Evolutionary conservation across 1,284 basidiomycete genomes (phyloP).

Genomic region (Trichosporon sp.): DNA sequence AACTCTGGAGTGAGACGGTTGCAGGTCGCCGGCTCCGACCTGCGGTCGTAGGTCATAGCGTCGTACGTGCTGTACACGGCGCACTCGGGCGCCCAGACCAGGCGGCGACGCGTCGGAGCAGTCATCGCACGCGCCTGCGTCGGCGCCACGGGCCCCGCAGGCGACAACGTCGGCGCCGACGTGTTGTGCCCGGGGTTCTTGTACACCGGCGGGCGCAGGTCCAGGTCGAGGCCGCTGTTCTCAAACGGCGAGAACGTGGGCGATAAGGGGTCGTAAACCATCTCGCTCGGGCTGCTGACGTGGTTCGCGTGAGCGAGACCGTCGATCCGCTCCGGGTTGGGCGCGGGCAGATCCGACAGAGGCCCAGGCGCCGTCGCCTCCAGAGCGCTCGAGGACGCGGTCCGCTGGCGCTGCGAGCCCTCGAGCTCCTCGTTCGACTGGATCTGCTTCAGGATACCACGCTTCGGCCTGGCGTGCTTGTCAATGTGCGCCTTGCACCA

Average conservation of each 20-base stretch:
- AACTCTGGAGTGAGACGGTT: constrained; percentile 89
- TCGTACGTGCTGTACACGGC: constrained; percentile 96
- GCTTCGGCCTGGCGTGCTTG: constrained; percentile 63
- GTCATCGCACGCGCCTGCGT: constrained; percentile 32
- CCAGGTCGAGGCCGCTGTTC: constrained; percentile 21
- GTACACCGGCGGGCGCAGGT: constrained; percentile 22
- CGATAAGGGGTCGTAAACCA: constrained; percentile 51
- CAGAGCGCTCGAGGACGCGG: not conserved
- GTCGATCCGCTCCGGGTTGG: constrained; percentile 78
- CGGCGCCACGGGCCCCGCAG: constrained; percentile 50
- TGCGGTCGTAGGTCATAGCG: constrained; percentile 80
- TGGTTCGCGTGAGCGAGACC: constrained; percentile 64
- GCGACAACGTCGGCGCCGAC: constrained; percentile 77
- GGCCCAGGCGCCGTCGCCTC: constrained; percentile 52
- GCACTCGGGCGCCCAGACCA: constrained; percentile 85
- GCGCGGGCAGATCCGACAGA: constrained; percentile 68
- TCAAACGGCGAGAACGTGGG: constrained; percentile 57
- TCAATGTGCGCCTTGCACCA: constrained; percentile 63
- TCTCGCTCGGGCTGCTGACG: constrained; percentile 24
- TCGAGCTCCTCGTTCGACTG: constrained; percentile 39
- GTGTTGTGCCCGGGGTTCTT: constrained; percentile 44
- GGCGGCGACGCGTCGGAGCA: constrained; percentile 54
- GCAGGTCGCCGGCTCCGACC: constrained; percentile 94
- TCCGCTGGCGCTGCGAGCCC: not conserved
- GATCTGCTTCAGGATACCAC: constrained; percentile 75